Evolutionary conservation across 768 basidiomycete species (phyloP), one percentile per base, ranked within the genome.

Genomic region (Collybia sordida): DNA sequence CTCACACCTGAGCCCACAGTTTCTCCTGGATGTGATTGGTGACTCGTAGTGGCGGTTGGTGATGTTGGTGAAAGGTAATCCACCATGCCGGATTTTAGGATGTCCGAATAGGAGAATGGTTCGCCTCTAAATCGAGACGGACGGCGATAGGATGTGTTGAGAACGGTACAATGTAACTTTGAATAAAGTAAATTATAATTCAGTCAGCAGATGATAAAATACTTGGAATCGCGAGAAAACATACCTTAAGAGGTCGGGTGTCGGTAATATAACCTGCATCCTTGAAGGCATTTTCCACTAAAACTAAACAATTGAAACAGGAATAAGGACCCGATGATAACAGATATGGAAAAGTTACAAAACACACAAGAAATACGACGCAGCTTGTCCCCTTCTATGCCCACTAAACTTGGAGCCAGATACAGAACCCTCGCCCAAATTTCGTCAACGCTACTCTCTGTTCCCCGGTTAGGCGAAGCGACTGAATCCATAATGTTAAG

Each of bases 361-460:
- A 28, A 39, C 66, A 6, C 51, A 72, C 73, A 64, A 25, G 63
- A 66, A 3, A 75, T 60, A 2, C 43, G 55, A 24, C 56, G 54
- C 4, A 75, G 53, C 11, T 63, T 53, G n/a, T 21, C 34, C 2
- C 52, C 51, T 19, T 64, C 50, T 7, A 61, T 54, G 27, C 69
- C 65, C 8, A 57, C 55, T 45, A 71, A 64, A 41, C 60, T 52
- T 1, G 85, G 83, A 1, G 80, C 82, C 9, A 77, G 54, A 70
- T 77, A 86, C 21, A 87, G 69, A 18, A 85, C 80, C 47, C 82
- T 77, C 4, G 82, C 82, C 37, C 70, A 51, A 1, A 59, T 18
- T 56, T 58, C 70, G 57, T 17, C 58, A 62, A 59, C 68, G 14
- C 25, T 47, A 6, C 11, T 31, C 31, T 11, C 9, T 31, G 9